Evolutionary conservation across 1,284 basidiomycete species (phyloP).

Genomic region (Rhodotorula sp.): DNA sequence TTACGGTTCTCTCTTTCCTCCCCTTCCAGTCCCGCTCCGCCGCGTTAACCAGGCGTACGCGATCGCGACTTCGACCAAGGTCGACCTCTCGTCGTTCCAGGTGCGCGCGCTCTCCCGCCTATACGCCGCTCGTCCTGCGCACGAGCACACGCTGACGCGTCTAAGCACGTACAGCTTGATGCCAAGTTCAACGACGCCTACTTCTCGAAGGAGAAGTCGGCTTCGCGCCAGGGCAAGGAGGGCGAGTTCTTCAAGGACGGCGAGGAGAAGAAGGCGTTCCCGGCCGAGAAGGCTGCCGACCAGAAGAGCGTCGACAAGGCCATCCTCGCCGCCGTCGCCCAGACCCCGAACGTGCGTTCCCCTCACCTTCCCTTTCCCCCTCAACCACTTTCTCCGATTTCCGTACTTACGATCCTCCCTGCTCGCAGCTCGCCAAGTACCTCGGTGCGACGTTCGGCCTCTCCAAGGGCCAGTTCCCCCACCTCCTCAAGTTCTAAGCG

Average conservation of each 20-base stretch:
- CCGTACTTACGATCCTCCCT: neutral
- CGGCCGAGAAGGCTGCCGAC: conserved; percentile 84
- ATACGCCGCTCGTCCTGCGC: neutral
- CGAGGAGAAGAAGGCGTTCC: conserved; percentile 85
- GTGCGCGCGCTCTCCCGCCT: conserved; percentile 55
- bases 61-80: conserved; percentile 95
- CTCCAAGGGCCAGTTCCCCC: conserved; percentile 88
- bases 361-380: conserved; percentile 32
- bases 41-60: conserved; percentile 99
- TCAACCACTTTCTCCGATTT: neutral
- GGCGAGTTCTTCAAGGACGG: conserved; percentile 87
- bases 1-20: too few species aligned
- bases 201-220: conserved; percentile 79
- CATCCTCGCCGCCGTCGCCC: conserved; percentile 84
- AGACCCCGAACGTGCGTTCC: conserved; percentile 68
- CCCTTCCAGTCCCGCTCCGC: conserved; percentile 74
- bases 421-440: conserved; percentile 71
- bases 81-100: conserved; percentile 77
- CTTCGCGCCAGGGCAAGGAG: conserved; percentile 76
- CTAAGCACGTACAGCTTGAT: conserved; percentile 25
- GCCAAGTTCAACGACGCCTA: conserved; percentile 89
- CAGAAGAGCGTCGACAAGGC: conserved; percentile 90
- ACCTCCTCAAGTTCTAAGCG: conserved; percentile 70
- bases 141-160: neutral
- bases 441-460: conserved; percentile 91